These are phyloP conservation scores for Groenewaldozyma auringiensis DNA, from an alignment of 1,139 yeast genomes.

Conservation along the genomic window DNA sequence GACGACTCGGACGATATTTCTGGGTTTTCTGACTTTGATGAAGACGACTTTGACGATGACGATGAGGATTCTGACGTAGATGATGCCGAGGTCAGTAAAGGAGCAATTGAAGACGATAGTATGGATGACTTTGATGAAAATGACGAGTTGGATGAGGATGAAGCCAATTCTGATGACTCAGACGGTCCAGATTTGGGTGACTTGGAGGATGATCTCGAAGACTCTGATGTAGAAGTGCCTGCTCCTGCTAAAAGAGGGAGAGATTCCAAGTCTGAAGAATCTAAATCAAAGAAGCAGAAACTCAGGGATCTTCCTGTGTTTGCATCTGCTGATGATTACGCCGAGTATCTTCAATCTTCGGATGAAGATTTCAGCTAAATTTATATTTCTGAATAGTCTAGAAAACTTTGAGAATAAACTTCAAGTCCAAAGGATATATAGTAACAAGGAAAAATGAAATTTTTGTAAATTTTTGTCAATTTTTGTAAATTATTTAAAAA, in stretches of 20 bases:
- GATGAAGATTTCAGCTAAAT: constrained; percentile 12
- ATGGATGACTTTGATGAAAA: constrained; percentile 29
- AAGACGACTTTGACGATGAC: constrained; percentile 47
- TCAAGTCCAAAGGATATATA: no score
- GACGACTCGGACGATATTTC: constrained; percentile 36
- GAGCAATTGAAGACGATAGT: constrained; percentile 20
- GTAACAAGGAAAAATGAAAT: no score
- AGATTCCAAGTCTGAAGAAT: constrained; percentile 24
- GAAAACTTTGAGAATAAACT: no score
- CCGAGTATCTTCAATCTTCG: constrained; percentile 52
- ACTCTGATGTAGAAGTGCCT: constrained; percentile 18
- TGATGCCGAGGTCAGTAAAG: constrained; percentile 30
- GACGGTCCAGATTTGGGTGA: constrained; percentile 26
- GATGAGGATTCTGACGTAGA: constrained; percentile 29
- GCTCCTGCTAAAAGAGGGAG: constrained; percentile 17
- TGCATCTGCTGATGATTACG: constrained; percentile 87
- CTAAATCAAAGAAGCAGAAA: constrained; percentile 49
- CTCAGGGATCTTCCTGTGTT: constrained; percentile 70
- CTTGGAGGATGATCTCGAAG: constrained; percentile 17
- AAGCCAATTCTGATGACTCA: constrained; percentile 21
- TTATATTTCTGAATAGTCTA: no score
- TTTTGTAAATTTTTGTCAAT: no score
- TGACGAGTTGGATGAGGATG: constrained; percentile 26
- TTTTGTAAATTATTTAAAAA: no score
- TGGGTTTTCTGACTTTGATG: constrained; percentile 35